Evolutionary conservation across 495 filamentous ascomycete species (phyloP).

Genomic region (Collariella sp.): DNA sequence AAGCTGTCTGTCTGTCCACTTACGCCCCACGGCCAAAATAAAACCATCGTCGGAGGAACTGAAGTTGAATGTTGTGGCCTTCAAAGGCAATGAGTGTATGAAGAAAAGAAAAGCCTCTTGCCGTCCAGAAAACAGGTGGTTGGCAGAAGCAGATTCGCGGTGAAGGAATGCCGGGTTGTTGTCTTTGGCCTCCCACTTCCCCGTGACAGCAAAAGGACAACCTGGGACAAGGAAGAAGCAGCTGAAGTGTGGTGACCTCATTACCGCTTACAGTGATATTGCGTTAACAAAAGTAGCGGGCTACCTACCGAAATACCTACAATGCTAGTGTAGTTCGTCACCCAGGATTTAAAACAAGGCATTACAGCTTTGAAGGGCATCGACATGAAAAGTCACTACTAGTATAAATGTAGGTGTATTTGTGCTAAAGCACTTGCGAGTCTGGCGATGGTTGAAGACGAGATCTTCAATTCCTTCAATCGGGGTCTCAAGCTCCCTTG

Average conservation of each 20-base stretch:
- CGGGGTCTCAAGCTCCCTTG: neutral
- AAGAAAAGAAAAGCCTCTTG: neutral
- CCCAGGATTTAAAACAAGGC: too few species aligned
- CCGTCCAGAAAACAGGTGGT: neutral
- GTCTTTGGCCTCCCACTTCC: neutral
- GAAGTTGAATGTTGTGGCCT: neutral
- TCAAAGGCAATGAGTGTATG: neutral
- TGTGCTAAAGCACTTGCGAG: too few species aligned
- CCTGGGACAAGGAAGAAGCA: conserved; percentile 2
- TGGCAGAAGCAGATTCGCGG: neutral
- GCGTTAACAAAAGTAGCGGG: too few species aligned
- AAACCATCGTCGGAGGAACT: conserved; percentile 53
- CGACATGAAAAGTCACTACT: too few species aligned
- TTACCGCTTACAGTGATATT: conserved; percentile 6
- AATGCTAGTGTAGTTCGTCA: too few species aligned
- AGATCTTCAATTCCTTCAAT: neutral
- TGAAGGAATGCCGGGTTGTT: neutral
- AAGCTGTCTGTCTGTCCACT: neutral
- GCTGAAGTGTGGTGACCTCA: conserved; percentile 14
- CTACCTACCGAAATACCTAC: too few species aligned
- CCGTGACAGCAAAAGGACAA: neutral
- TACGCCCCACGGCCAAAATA: conserved; percentile 55
- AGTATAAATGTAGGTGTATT: too few species aligned
- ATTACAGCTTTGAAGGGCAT: too few species aligned
- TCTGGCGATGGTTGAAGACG: too few species aligned